Percentiles rank a stretch among this genome's conserved stretches.
Conservation (phyloP, 495 filamentous ascomycete genomes). For the Podospora fimiseda region DNA sequence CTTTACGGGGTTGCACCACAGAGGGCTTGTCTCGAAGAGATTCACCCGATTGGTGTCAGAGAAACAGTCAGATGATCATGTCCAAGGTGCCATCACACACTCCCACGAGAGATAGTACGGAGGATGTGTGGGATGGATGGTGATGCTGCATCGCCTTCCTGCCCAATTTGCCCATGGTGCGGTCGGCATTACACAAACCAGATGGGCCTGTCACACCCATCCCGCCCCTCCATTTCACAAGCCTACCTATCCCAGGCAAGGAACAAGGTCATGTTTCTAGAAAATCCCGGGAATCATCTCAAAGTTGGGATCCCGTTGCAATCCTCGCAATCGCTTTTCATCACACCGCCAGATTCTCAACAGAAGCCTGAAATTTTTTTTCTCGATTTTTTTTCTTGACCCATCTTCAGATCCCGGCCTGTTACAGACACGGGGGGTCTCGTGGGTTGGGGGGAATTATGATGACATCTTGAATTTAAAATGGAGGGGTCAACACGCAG, state of each 20-base stretch:
- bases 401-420: no score
- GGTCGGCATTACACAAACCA: not conserved
- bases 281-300: not conserved
- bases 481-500: no score
- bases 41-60: conserved; percentile 5
- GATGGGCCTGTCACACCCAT: not conserved
- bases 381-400: not conserved
- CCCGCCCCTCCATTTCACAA: not conserved
- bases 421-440: not conserved
- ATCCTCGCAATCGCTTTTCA: no score
- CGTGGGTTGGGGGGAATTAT: not conserved
- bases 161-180: no score
- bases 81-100: not conserved
- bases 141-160: no score
- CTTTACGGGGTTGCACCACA: not conserved
- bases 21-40: not conserved
- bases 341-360: not conserved
- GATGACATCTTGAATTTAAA: not conserved
- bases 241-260: not conserved
- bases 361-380: not conserved
- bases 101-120: no score
- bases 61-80: conserved; percentile 1
- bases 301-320: not conserved
- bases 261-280: not conserved
- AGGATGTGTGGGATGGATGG: no score